A percentile compares a stretch with the other conserved stretches of the same genome.
Conservation (phyloP, 2,329 filamentous ascomycete genomes). For the Diaporthe eres region DNA sequence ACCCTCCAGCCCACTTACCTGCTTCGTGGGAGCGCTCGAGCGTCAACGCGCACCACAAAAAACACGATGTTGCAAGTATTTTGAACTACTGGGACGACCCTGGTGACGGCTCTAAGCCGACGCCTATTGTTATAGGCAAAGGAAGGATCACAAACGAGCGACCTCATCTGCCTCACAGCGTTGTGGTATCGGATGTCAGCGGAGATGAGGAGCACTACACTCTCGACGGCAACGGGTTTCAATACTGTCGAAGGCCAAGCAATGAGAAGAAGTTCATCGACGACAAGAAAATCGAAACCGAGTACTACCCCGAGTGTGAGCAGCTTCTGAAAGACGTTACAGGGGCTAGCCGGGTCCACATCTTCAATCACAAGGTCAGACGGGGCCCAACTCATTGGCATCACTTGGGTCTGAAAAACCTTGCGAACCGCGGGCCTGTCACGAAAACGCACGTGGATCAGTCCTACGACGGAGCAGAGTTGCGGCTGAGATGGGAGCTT, state of each 20-base stretch:
- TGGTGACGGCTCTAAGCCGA: slow-evolving; percentile 27
- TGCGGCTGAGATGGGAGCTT: slow-evolving; percentile 45
- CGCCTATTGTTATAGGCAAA: slow-evolving; percentile 33
- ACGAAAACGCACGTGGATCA: slow-evolving; percentile 64
- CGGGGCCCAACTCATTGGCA: slow-evolving; percentile 69
- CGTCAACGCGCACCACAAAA: not conserved
- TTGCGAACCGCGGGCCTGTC: slow-evolving; percentile 68
- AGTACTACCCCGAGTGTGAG: slow-evolving; percentile 6
- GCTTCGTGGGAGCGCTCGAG: not conserved
- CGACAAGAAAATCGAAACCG: slow-evolving; percentile 44
- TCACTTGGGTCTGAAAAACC: slow-evolving; percentile 74
- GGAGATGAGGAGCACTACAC: slow-evolving; percentile 77
- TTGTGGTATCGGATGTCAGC: slow-evolving; percentile 67
- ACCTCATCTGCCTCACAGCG: slow-evolving; percentile 71
- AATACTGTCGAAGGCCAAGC: slow-evolving; percentile 65
- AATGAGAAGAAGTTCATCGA: slow-evolving; percentile 70
- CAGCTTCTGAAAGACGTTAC: slow-evolving; percentile 74
- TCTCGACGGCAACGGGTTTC: slow-evolving; percentile 67
- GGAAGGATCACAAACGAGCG: slow-evolving; percentile 77
- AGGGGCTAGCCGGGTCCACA: slow-evolving; percentile 26
- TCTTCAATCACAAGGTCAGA: slow-evolving; percentile 65
- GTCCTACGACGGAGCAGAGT: slow-evolving; percentile 47
- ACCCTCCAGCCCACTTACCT: too few relatives aligned
- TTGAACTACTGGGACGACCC: slow-evolving; percentile 37
- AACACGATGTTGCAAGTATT: slow-evolving; percentile 15